Conservation (phyloP, 2,329 filamentous ascomycete genomes). For the Tolypocladium ophioglossoides region DNA sequence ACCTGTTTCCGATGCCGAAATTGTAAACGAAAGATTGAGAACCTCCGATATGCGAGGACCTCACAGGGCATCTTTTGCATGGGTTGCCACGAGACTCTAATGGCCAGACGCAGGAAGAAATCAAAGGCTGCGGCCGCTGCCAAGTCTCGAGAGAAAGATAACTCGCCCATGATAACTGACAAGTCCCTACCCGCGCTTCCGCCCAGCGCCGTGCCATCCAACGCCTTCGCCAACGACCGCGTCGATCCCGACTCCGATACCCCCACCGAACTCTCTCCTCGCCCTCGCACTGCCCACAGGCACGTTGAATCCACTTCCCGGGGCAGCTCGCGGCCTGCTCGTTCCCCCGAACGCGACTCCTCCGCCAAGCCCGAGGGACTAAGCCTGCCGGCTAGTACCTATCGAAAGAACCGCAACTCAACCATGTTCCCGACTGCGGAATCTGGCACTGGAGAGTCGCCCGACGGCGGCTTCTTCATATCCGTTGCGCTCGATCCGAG, state of each 20-base stretch:
- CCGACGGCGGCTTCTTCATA: conserved; percentile 60
- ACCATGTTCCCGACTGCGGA: conserved; percentile 45
- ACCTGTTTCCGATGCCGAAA: conserved; percentile 96
- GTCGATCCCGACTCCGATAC: conserved; percentile 52
- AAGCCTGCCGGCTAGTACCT: conserved; percentile 63
- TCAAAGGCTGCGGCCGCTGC: conserved; percentile 54
- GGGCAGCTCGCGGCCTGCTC: conserved; percentile 39
- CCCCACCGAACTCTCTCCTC: conserved; percentile 59
- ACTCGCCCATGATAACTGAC: conserved; percentile 62
- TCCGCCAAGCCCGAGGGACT: conserved; percentile 43
- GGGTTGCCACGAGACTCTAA: conserved; percentile 94
- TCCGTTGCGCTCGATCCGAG: conserved; percentile 65
- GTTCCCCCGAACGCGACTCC: conserved; percentile 44
- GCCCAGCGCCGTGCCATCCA: conserved; percentile 56
- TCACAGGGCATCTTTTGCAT: conserved; percentile 99
- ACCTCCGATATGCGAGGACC: conserved; percentile 91
- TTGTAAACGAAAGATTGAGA: conserved; percentile 98
- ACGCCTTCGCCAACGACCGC: conserved; percentile 51
- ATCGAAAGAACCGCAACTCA: conserved; percentile 69
- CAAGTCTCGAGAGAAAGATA: conserved; percentile 52
- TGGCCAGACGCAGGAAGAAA: conserved; percentile 85
- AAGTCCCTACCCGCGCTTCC: conserved; percentile 90
- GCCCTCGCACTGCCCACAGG: conserved; percentile 40
- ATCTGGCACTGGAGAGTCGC: conserved; percentile 37
- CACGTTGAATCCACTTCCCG: conserved; percentile 45